Base-by-base conservation (phyloP, 164 flowering plant species). In the Umbilicus rupestris region DNA sequence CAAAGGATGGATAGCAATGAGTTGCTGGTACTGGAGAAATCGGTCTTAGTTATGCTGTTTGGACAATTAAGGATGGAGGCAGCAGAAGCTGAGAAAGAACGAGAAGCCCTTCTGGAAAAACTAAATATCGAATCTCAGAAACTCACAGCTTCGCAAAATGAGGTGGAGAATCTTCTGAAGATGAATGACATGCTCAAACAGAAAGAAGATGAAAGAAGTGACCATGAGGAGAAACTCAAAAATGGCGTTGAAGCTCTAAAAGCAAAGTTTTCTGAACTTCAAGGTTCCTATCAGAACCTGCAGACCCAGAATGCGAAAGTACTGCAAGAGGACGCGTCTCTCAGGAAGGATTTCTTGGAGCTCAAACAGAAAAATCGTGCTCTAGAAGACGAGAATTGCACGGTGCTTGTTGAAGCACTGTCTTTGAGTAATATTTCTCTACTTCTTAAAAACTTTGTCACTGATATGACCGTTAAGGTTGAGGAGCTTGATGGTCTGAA, bases 311-410 rank as follows among this genome's bases (percentile, higher is more conserved):
- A 55, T 10, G 60, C 17, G 2, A 28, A 55, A 11, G 33, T 55
- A 7, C 17, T 55, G 17, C 60, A 55, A 55, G 60, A 55, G 60
- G 28, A 55, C 60, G 2, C 3, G 8, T 55, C 60, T 14, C 60
- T 55, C 19, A 55, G 33, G 9, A 55, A 28, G 33, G 60, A 55
- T 19, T 55, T 55, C 14, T 26, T 28, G 33, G 60, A 55, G 19
- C 35, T 55, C 33, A 55, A 55, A 28, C 60, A 28, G 5, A 55
- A 55, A 55, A 26, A 55, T 19, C 60, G 33, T 12, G 33, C 33
- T 55, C 8, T 55, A 15, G 60, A 55, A 28, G 60, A 55, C 8
- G 60, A 55, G 35, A 55, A 55, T 33, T 55, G 60, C 33, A 55
- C 17, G 5, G 60, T 55, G 19, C 60, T 55, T 26, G 60, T 55